Conservation (phyloP, 2,329 filamentous ascomycete genomes). For the Westerdykella sp. region DNA sequence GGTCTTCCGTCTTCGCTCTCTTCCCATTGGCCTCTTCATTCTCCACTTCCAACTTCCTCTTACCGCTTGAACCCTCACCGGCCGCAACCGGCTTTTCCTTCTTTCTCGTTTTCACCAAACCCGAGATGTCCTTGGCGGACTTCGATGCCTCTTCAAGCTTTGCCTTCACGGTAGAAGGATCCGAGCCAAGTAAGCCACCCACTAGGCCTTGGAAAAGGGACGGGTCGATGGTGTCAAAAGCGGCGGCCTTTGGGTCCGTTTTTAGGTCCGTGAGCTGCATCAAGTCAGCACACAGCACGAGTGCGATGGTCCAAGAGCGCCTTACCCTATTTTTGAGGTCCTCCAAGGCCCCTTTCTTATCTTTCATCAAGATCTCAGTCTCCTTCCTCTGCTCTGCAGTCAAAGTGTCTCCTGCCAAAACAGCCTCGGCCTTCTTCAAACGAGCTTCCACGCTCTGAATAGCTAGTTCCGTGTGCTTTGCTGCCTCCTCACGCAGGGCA, state of each 20-base stretch:
- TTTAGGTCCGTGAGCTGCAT: constrained; percentile 62
- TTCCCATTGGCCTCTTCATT: constrained; percentile 21
- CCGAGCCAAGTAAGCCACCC: constrained; percentile 57
- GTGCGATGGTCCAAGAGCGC: constrained; percentile 20
- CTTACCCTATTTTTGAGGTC: constrained; percentile 61
- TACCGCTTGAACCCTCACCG: constrained; percentile 10
- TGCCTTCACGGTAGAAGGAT: constrained; percentile 54
- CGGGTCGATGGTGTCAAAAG: constrained; percentile 38
- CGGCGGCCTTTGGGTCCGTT: constrained; percentile 47
- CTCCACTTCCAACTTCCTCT: constrained; percentile 30
- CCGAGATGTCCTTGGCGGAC: constrained; percentile 65
- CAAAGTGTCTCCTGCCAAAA: constrained; percentile 44
- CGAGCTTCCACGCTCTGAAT: constrained; percentile 68
- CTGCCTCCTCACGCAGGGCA: constrained; percentile 63
- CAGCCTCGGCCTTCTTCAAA: constrained; percentile 62
- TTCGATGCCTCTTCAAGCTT: constrained; percentile 67
- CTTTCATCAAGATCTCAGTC: constrained; percentile 53
- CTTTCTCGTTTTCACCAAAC: constrained; percentile 65
- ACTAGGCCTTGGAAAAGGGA: constrained; percentile 55
- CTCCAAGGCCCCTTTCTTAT: constrained; percentile 70
- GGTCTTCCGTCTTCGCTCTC: constrained; percentile 30
- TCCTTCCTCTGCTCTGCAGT: constrained; percentile 60
- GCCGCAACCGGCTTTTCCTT: constrained; percentile 40
- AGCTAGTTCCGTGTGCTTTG: constrained; percentile 64
- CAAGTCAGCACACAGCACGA: constrained; percentile 8